A percentile compares a stretch with the other conserved stretches of the same genome.
These are phyloP conservation scores for Suillus spraguei DNA, from an alignment of 768 basidiomycete genomes.

Conservation along the genomic window DNA sequence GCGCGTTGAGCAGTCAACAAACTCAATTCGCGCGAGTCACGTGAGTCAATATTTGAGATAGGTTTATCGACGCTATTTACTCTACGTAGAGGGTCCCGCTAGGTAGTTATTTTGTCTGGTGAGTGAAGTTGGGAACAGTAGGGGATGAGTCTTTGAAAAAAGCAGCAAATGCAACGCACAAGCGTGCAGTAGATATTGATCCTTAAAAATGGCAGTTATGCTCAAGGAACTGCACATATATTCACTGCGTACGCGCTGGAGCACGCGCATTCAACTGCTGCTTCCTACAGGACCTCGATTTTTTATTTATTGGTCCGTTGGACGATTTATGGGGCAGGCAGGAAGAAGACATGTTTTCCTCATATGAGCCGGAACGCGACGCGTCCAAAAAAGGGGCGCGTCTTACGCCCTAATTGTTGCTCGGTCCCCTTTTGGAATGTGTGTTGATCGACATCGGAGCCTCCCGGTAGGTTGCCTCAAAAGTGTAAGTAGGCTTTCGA, in stretches of 20 bases:
- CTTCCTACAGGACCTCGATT: constrained; percentile 22
- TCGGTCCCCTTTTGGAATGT: constrained; percentile 23
- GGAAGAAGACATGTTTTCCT: constrained; percentile 33
- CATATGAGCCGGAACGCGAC: constrained; percentile 28
- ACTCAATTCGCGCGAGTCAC: constrained; percentile 42
- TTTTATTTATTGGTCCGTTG: constrained; percentile 31
- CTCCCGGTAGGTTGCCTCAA: constrained; percentile 13
- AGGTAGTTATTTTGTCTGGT: constrained; percentile 8
- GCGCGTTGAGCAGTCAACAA: constrained; percentile 43
- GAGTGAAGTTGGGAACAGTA: constrained; percentile 8
- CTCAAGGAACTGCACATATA: constrained; percentile 8
- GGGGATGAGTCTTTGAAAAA: constrained; percentile 7
- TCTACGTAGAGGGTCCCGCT: constrained; percentile 11
- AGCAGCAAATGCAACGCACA: background rate
- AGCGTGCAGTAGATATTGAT: background rate
- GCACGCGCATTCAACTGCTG: constrained; percentile 15
- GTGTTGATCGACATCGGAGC: constrained; percentile 34
- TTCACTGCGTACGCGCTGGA: constrained; percentile 10
- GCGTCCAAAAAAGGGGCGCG: constrained; percentile 42
- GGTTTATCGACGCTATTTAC: constrained; percentile 19
- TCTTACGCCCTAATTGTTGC: constrained; percentile 33
- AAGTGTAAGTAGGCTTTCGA: constrained; percentile 9
- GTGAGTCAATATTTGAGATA: constrained; percentile 38
- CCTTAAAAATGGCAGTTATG: constrained; percentile 8
- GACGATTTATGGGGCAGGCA: constrained; percentile 27